Base-by-base conservation (phyloP, 2,329 filamentous ascomycete genomes). In the Penicillium digitatum region DNA sequence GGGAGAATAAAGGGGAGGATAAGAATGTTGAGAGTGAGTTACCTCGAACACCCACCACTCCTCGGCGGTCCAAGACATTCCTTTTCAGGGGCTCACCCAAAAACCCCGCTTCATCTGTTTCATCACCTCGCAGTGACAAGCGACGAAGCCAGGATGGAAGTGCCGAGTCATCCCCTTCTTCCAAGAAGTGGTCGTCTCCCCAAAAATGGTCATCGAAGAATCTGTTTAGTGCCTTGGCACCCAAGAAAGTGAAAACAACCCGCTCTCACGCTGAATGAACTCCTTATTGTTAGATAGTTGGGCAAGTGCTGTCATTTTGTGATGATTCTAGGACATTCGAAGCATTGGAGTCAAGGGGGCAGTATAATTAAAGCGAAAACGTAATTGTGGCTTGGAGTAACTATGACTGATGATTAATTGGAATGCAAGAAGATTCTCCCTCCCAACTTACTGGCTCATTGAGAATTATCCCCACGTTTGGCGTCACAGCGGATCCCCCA, bases 121-220 rank as follows among this genome's bases (percentile, higher is more conserved):
- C 58, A 9, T 60, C 59, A 7, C 54, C 59, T 14, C 62, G 50
- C 22, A 56, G 54, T 24, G 62, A 64, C 32, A 58, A 59, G 42
- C 40, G 44, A 22, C 39, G 24, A 10, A 62, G 57, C 27, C 55
- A 56, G 24, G 61, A 62, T 11, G 57, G 48, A 34, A 55, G 40
- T 26, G 12, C 44, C 14, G 59, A 59, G n/a, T 32, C 42, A 14
- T 52, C 57, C 29, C 56, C 55, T 2, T 52, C 55, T 11, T 58
- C 60, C n/a, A 63, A 57, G 47, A 65, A 63, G 39, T 65, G 63
- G 63, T 39, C 48, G 12, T 57, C 62, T 20, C 48, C n/a, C n/a
- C n/a, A n/a, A n/a, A n/a, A n/a, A n/a, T n/a, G n/a, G n/a, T n/a
- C n/a, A n/a, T n/a, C 62, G 5, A 58, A 51, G 29, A 54, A 45